Base-by-base conservation (phyloP, 495 filamentous ascomycete species). In the Terfezia claveryi region DNA sequence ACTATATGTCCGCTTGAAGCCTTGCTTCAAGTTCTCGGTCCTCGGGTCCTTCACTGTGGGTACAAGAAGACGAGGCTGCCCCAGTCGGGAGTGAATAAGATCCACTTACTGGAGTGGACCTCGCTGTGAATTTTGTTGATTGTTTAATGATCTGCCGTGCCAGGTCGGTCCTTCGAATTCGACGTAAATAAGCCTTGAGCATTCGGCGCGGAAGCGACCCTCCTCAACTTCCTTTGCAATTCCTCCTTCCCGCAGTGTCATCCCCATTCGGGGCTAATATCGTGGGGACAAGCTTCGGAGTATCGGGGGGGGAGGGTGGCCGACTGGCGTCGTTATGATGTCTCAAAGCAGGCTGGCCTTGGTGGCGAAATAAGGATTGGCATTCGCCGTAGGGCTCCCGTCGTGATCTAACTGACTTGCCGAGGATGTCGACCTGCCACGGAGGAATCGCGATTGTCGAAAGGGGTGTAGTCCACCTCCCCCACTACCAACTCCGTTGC, bases 361-460 rank as follows among this genome's bases (percentile, higher is more conserved):
- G 91, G 67, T 96, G 92, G 80, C 83, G 68, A 98, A 98, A 65
- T 98, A 98, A 4, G 91, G 91, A 64, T 98, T 98, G 36, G 88
- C 92, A 59, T 87, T 80, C 14, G 89, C 92, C 16, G 87, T 95
- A 23, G 92, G 91, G 57, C 87, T 94, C 55, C 94, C 74, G 60
- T 76, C 73, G 66, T 94, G 87, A 62, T 94, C 89, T 46, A 94
- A 74, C 66, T 96, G 91, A 67, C 87, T 94, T 49, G 87, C 87
- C 23, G 91, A 87, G 10, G 91, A 95, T 44, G 80, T 80, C 38
- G 88, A 93, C 62, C 78, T 71, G 62, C 76, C 63, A 16, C 63
- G 58, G 41, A 62, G 60, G 55, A 66, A 66, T 27, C 81, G 78
- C 57, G 79, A 62, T 74, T 75, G 61, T 58, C 65, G 59, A 57